phyloP scores from a whole-genome alignment of 495 filamentous ascomycete genomes.

The Penicillium argentinense region DNA sequence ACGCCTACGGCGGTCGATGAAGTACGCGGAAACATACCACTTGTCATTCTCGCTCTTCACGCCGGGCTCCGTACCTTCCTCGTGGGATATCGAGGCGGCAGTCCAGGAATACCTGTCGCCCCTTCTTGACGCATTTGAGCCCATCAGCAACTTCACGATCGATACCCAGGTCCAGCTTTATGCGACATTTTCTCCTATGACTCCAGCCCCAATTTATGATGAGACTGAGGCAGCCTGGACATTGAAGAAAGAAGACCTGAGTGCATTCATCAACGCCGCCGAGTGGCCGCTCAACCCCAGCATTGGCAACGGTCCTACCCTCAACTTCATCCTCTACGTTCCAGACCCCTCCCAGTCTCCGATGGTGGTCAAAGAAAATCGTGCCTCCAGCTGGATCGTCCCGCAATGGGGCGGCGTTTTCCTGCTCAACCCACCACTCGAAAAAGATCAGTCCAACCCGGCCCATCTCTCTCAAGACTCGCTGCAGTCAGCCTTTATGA shows the following conservation, averaged over 20 bases:
- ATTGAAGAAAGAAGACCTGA: slow-evolving; percentile 81
- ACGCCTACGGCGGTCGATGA: slow-evolving; percentile 76
- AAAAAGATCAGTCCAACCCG: slow-evolving; percentile 27
- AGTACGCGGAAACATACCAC: slow-evolving; percentile 93
- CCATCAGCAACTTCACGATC: slow-evolving; percentile 93
- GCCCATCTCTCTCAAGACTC: slow-evolving; percentile 54
- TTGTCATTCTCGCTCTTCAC: slow-evolving; percentile 95
- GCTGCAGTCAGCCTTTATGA: slow-evolving; percentile 77
- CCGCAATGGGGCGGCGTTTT: slow-evolving; percentile 96
- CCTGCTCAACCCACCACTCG: slow-evolving; percentile 64
- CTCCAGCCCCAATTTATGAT: slow-evolving; percentile 58
- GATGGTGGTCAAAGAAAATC: slow-evolving; percentile 64
- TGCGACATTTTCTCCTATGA: slow-evolving; percentile 73
- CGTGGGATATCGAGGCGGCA: slow-evolving; percentile 87
- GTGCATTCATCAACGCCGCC: slow-evolving; percentile 93
- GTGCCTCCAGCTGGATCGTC: slow-evolving; percentile 87
- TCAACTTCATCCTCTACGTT: slow-evolving; percentile 94
- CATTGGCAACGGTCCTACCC: slow-evolving; percentile 86
- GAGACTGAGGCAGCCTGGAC: slow-evolving; percentile 56
- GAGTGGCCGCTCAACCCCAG: slow-evolving; percentile 97
- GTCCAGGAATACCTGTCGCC: slow-evolving; percentile 80
- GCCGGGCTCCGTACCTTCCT: slow-evolving; percentile 70
- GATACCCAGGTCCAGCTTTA: slow-evolving; percentile 96
- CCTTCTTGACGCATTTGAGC: slow-evolving; percentile 70
- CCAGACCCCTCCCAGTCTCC: slow-evolving; percentile 60